These are phyloP conservation scores for Abortiporus biennis DNA, from an alignment of 1,284 basidiomycete genomes.

Conservation along the genomic window DNA sequence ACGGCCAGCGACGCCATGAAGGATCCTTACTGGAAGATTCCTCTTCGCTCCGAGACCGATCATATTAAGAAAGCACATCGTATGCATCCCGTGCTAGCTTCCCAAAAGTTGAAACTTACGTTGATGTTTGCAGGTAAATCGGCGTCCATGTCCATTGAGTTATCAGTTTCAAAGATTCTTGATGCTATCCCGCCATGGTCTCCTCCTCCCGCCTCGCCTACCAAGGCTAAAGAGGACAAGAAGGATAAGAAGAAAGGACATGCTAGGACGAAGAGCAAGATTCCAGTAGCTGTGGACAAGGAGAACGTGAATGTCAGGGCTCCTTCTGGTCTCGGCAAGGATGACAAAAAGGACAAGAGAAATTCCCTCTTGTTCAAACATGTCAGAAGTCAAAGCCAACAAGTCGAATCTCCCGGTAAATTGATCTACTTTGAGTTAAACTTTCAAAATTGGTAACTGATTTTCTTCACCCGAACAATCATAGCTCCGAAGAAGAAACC, in stretches of 20 bases:
- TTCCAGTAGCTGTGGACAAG: slow-evolving; percentile 11
- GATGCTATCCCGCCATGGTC: slow-evolving; percentile 32
- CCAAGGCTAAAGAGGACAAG: slow-evolving; percentile 6
- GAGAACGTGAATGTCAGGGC: slow-evolving; percentile 11
- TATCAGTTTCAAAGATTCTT: slow-evolving; percentile 38
- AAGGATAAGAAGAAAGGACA: slow-evolving; percentile 8
- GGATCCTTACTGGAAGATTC: slow-evolving; percentile 59
- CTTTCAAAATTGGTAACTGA: no score
- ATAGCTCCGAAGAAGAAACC: no score
- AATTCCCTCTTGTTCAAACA: slow-evolving; percentile 13
- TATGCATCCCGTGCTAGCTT: no score
- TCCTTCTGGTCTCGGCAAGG: slow-evolving; percentile 3
- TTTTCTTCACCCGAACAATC: no score
- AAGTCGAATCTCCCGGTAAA: slow-evolving; percentile 10
- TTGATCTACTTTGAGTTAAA: slow-evolving; percentile 7
- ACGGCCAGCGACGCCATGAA: slow-evolving; percentile 58
- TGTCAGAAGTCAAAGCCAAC: slow-evolving; percentile 24
- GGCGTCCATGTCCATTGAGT: slow-evolving; percentile 43
- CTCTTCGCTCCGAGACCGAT: background rate
- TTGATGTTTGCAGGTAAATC: slow-evolving; percentile 44
- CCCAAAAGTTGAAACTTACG: no score
- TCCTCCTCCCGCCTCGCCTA: slow-evolving; percentile 13
- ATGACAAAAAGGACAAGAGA: slow-evolving; percentile 6
- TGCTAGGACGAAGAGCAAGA: slow-evolving; percentile 4
- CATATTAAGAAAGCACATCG: slow-evolving; percentile 7